Base-by-base conservation (phyloP, 2,329 filamentous ascomycete genomes). In the Fusarium clavum region DNA sequence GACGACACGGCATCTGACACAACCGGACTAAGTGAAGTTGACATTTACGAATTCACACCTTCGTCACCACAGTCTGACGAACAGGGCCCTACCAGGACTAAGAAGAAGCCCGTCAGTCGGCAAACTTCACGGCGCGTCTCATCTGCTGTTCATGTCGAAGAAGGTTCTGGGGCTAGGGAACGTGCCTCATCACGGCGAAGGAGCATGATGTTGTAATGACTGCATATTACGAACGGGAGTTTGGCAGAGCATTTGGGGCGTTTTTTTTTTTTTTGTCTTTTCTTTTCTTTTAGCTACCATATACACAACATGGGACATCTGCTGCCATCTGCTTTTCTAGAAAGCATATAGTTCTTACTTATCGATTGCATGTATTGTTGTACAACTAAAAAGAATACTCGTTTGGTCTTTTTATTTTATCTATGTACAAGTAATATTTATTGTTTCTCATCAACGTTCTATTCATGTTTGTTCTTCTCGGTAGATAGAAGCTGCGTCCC, bases 151-250 rank as follows among this genome's bases (percentile, higher is more conserved):
- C 78, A 79, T 9, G 77, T 78, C 38, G 83, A 83, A 20, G 81
- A 79, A 7, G 68, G 61, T 29, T 62, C 72, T 20, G 71, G 77
- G 56, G 62, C 70, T 30, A 71, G 67, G 56, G 76, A 79, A 22
- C 76, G 75, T 27, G 71, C 74, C 59, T 81, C 75, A 34, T 81
- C 82, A 61, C 81, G 87, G 73, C 80, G 87, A 69, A 81, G 86
- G 72, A 89, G 86, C 75, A 89, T 88, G 85, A 88, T 89, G 86
- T 77, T 88, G 77, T 88, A 81, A 85, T 71, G 70, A 76, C n/a
- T 56, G 62, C 64, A 73, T 53, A 67, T 60, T 51, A 55, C 38
- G 54, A 69, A 57, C 52, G 48, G 67, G 64, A 67, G 63, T 65
- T 78, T 70, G 58, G 67, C 65, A 69, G 58, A 67, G 63, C 57